A percentile compares a stretch with the other conserved stretches of the same genome.
Evolutionary conservation across 371 early-diverging fungal genomes (phyloP).

Genomic region (Saksenaea vasiformis): DNA sequence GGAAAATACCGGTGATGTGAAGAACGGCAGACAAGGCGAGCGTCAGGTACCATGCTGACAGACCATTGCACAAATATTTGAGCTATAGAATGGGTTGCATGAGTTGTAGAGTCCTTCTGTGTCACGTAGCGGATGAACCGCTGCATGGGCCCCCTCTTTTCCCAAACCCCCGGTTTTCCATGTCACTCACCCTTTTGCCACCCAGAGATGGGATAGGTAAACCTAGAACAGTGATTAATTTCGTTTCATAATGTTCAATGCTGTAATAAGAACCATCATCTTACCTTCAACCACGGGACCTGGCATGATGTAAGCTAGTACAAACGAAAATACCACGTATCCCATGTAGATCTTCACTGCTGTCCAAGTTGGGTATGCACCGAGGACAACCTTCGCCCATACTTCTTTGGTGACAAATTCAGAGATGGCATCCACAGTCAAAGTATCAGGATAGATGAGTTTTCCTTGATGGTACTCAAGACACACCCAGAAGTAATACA

Average conservation of each 20-base stretch:
- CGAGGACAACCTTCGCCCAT: conserved; percentile 37
- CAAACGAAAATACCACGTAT: conserved; percentile 57
- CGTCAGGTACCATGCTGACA: conserved; percentile 57
- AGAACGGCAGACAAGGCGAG: conserved; percentile 46
- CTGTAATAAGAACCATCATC: neutral
- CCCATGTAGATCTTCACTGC: conserved; percentile 64
- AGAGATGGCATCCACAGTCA: conserved; percentile 38
- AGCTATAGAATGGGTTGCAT: conserved; percentile 27
- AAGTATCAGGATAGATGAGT: conserved; percentile 49
- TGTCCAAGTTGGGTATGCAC: conserved; percentile 56
- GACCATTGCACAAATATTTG: conserved; percentile 63
- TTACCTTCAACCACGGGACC: conserved; percentile 63
- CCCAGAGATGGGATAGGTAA: conserved; percentile 68
- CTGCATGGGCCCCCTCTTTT: neutral
- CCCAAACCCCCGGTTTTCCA: neutral
- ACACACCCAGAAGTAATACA: conserved; percentile 77
- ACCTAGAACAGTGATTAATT: conserved; percentile 16
- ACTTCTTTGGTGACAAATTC: conserved; percentile 46
- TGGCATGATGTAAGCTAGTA: conserved; percentile 66
- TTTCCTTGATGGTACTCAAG: conserved; percentile 67
- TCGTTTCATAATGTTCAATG: neutral
- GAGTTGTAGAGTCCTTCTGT: too few species aligned
- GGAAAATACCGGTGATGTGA: conserved; percentile 54
- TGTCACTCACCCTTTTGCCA: conserved; percentile 47
- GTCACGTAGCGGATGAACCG: too few species aligned